Percentiles rank a stretch among this genome's conserved stretches.
phyloP scores from a whole-genome alignment of 192 early-diverging fungal genomes.

The Coemansia interrupta region DNA sequence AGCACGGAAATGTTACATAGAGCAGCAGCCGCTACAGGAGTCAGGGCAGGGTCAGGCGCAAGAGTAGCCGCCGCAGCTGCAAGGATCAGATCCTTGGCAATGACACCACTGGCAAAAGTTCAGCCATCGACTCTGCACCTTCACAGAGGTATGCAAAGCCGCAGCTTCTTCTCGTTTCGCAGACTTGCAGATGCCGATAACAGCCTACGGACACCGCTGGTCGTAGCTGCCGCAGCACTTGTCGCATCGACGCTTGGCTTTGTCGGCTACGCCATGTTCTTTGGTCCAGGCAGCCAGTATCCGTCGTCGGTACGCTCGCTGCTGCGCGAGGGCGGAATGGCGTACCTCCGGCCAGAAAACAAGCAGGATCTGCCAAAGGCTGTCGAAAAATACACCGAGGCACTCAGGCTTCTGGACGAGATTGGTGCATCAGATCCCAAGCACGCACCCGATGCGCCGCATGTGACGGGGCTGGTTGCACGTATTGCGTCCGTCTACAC shows the following conservation, averaged over 20 bases:
- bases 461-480: slow-evolving; percentile 45
- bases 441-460: slow-evolving; percentile 27
- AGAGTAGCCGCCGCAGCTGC: too few species aligned
- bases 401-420: slow-evolving; percentile 31
- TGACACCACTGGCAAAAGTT: too few species aligned
- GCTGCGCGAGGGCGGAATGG: slow-evolving; percentile 41
- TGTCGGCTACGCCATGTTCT: slow-evolving; percentile 29
- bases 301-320: slow-evolving; percentile 32
- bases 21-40: too few species aligned
- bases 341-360: slow-evolving; percentile 29
- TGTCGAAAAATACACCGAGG: slow-evolving; percentile 30
- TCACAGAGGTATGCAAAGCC: neutral
- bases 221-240: slow-evolving; percentile 4
- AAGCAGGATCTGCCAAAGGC: slow-evolving; percentile 51
- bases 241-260: slow-evolving; percentile 15
- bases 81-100: too few species aligned
- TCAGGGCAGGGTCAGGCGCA: too few species aligned
- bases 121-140: too few species aligned
- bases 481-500: slow-evolving; percentile 35
- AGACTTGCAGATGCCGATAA: neutral
- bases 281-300: slow-evolving; percentile 31
- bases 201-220: slow-evolving; percentile 17
- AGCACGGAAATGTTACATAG: too few species aligned
- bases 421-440: slow-evolving; percentile 23
- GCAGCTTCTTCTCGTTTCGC: slow-evolving; percentile 7